These are phyloP conservation scores for Penicillium paxilli DNA, from an alignment of 495 filamentous ascomycete genomes.

Conservation along the genomic window DNA sequence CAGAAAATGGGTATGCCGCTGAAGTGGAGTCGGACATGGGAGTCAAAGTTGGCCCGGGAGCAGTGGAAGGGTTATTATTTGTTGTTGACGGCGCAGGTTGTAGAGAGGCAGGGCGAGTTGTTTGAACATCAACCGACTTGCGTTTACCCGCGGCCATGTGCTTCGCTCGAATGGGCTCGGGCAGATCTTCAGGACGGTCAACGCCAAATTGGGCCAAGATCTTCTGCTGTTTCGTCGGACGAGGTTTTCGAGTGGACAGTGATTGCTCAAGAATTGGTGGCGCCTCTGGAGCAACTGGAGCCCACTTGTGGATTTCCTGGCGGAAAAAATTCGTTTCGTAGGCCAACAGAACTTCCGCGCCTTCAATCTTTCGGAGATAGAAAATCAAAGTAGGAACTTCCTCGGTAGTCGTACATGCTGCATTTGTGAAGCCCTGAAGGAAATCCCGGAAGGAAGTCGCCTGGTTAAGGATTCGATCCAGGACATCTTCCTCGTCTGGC, in stretches of 20 bases:
- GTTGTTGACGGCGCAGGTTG: constrained; percentile 31
- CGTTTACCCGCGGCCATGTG: constrained; percentile 57
- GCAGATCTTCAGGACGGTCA: constrained; percentile 83
- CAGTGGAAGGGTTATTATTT: constrained; percentile 22
- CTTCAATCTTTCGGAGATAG: constrained; percentile 97
- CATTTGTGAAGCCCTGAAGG: constrained; percentile 77
- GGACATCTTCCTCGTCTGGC: constrained; percentile 86
- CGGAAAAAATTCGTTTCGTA: constrained; percentile 97
- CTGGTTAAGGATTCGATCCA: constrained; percentile 80
- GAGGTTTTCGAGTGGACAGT: constrained; percentile 92
- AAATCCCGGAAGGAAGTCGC: constrained; percentile 83
- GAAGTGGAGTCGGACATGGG: constrained; percentile 33
- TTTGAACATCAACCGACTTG: constrained; percentile 37
- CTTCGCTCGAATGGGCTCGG: constrained; percentile 75
- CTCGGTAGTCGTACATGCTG: constrained; percentile 73
- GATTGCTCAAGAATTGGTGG: constrained; percentile 83
- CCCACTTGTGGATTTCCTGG: constrained; percentile 95
- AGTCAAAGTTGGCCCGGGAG: constrained; percentile 35
- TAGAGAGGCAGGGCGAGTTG: constrained; percentile 22
- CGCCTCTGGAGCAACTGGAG: constrained; percentile 79
- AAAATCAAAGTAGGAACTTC: constrained; percentile 93
- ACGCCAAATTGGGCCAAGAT: constrained; percentile 86
- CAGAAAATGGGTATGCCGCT: constrained; percentile 42
- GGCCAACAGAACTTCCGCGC: constrained; percentile 88
- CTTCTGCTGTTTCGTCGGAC: constrained; percentile 97